phyloP scores from a whole-genome alignment of 2,329 filamentous ascomycete genomes.

The Kalaharituber pfeilii region DNA sequence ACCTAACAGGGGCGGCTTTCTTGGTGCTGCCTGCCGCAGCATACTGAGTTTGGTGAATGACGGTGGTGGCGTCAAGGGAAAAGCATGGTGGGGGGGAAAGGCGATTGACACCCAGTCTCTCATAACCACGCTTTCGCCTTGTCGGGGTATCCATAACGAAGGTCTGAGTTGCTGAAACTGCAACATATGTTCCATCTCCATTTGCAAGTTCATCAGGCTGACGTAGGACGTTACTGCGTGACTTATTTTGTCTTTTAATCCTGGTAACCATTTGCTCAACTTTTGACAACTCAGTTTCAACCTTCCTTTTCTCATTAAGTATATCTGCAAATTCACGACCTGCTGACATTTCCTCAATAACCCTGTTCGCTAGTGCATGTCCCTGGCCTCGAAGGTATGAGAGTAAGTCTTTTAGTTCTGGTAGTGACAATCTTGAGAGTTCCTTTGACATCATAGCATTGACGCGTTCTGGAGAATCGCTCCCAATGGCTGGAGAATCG shows the following conservation, averaged over 20 bases:
- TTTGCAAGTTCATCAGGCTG: background rate
- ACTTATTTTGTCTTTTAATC: background rate
- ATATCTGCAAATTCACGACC: background rate
- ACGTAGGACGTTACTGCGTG: background rate
- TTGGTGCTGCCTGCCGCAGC: background rate
- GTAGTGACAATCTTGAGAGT: background rate
- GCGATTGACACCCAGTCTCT: background rate
- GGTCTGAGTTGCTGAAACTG: background rate
- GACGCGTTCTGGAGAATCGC: no score
- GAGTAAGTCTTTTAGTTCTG: background rate
- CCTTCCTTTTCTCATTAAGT: background rate
- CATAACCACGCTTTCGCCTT: background rate
- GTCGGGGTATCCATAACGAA: background rate
- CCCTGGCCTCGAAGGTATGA: constrained; percentile 2
- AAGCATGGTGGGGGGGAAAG: background rate
- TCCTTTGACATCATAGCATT: no score
- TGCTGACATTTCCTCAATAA: constrained; percentile 4
- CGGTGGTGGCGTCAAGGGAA: background rate
- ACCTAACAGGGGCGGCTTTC: background rate
- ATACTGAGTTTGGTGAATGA: background rate
- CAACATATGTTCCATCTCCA: background rate
- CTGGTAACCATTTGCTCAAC: background rate
- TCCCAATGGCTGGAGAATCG: no score
- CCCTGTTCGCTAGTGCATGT: constrained; percentile 7
- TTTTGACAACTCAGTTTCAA: constrained; percentile 2